Evolutionary conservation across 768 basidiomycete species (phyloP).

Genomic region (Mycena albidolilacea): DNA sequence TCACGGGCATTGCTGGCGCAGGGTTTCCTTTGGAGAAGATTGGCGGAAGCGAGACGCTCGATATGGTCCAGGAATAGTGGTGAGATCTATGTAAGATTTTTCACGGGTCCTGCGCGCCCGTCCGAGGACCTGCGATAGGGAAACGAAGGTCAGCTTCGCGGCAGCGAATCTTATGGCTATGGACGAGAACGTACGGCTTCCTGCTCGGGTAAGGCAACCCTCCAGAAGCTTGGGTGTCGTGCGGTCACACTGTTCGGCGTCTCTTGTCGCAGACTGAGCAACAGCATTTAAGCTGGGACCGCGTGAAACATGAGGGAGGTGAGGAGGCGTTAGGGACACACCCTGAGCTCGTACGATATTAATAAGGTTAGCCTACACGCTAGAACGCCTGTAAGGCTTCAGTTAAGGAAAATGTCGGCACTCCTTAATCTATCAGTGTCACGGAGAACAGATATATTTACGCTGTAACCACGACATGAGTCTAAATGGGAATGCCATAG

Average conservation of each 20-base stretch:
- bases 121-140: slow-evolving; percentile 7
- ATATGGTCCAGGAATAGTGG: slow-evolving; percentile 4
- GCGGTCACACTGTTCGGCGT: slow-evolving; percentile 11
- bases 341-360: slow-evolving; percentile 34
- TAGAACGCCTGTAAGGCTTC: not conserved
- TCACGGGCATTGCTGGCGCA: slow-evolving; percentile 23
- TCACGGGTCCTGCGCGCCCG: slow-evolving; percentile 5
- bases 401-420: slow-evolving; percentile 16
- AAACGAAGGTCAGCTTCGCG: slow-evolving; percentile 2
- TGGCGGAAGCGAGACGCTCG: not conserved
- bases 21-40: not conserved
- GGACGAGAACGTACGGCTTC: slow-evolving; percentile 12
- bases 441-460: not conserved
- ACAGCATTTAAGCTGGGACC: slow-evolving; percentile 30
- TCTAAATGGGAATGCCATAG: slow-evolving; percentile 11
- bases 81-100: not conserved
- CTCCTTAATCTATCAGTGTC: slow-evolving; percentile 29
- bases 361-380: slow-evolving; percentile 33
- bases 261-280: not conserved
- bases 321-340: slow-evolving; percentile 26
- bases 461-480: slow-evolving; percentile 5
- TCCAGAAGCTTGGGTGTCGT: not conserved
- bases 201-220: slow-evolving; percentile 10
- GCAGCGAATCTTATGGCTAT: not conserved
- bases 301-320: slow-evolving; percentile 27